Conservation (phyloP, 2,329 filamentous ascomycete genomes). For the Claviceps capensis region DNA sequence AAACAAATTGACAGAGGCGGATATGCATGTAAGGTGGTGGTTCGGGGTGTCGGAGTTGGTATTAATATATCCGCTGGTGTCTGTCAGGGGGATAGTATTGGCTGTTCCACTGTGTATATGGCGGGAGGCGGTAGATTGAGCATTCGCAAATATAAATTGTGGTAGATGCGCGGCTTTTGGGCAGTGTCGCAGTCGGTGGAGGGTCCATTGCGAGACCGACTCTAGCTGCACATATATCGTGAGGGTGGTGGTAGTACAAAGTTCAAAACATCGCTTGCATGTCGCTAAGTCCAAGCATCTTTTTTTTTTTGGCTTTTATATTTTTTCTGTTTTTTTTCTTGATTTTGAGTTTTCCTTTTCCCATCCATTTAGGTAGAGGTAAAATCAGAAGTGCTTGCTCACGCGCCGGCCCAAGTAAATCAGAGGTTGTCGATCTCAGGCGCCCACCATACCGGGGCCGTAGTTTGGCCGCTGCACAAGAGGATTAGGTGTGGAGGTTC, state of each 20-base stretch:
- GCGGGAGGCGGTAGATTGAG: background rate
- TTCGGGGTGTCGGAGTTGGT: too few species aligned
- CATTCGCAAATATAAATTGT: background rate
- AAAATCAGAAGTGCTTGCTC: background rate
- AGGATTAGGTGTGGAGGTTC: constrained; percentile 28
- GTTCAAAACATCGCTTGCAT: background rate
- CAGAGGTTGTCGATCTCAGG: constrained; percentile 21
- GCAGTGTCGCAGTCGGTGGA: background rate
- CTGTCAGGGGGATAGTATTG: background rate
- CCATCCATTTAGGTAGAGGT: background rate
- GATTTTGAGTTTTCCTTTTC: background rate
- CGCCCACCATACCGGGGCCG: constrained; percentile 44
- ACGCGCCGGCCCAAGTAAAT: background rate
- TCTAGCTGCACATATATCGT: background rate
- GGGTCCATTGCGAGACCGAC: background rate
- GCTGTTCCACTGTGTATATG: background rate
- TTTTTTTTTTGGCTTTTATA: background rate
- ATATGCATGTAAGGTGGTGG: too few species aligned
- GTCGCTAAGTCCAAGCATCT: background rate
- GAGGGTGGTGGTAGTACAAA: background rate
- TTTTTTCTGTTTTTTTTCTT: background rate
- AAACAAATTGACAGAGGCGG: too few species aligned
- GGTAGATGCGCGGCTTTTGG: background rate
- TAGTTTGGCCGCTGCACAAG: constrained; percentile 39
- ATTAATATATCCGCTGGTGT: background rate